Base-by-base conservation (phyloP, 148 eudicot genomes). In the Dysphania ambrosioides region DNA sequence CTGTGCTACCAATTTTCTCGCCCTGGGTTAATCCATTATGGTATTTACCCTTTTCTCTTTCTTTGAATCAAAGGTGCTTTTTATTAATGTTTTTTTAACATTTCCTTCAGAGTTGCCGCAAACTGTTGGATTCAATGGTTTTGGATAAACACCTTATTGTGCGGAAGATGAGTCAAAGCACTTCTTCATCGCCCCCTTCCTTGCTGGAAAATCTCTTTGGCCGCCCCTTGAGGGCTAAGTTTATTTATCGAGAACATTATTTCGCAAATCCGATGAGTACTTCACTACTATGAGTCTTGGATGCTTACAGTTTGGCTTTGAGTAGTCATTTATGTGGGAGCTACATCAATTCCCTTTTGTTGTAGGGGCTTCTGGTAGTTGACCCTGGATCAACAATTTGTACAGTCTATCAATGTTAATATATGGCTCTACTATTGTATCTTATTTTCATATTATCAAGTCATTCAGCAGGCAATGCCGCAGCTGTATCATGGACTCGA, bases 191-290 rank as follows among this genome's bases (percentile, higher is more conserved):
- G 38, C 86, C 96, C 31, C 98, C 97, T 47, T 49, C 85, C 40
- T 76, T 92, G 62, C 85, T 95, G 69, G 77, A 55, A 31, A 64
- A 79, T 69, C 92, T 92, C 66, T 64, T 85, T 13, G 85, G 89
- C 42, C 74, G 71, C 82, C 36, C 59, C 73, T 74, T 74, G 31
- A 81, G 72, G 75, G 76, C 90, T 10, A 85, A 81, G 77, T 70
- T 81, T 77, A 78, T 89, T 68, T 83, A 40, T 66, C 83, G 86
- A 34, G 87, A 88, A 68, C 98, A 95, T 77, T 87, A 79, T 78
- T 95, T 87, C 79, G 97, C 97, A 30, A 92, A 90, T 83, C 96
- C 97, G 35, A 78, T 74, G 85, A 88, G 89, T 68, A 80, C 86
- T 66, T 12, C 61, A 47, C 76, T 82, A 42, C 77, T 93, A 55